Conservation (phyloP, 164 flowering plant genomes). For the Magnolia sinica region DNA sequence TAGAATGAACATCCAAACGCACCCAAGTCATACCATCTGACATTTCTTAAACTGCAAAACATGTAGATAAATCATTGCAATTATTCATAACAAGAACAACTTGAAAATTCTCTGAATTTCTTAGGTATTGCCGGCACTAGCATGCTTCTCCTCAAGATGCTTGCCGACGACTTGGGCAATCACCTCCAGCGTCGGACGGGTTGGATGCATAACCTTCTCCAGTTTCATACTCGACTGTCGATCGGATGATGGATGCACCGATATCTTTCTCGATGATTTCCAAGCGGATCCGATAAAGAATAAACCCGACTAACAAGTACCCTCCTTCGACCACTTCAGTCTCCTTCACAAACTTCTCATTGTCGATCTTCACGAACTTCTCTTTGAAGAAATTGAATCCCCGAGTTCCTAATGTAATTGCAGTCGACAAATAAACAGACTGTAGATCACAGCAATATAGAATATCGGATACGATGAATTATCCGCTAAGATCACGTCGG, state of each 20-base stretch:
- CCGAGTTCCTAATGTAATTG: neutral
- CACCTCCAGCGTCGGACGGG: neutral
- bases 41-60: too few relatives aligned
- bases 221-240: neutral
- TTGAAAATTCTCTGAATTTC: too few relatives aligned
- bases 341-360: conserved; percentile 30
- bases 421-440: neutral
- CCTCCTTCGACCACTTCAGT: conserved; percentile 37
- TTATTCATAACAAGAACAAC: too few relatives aligned
- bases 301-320: conserved; percentile 27
- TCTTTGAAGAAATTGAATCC: conserved; percentile 22
- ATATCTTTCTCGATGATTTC: conserved; percentile 26
- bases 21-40: too few relatives aligned
- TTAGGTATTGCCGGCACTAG: neutral
- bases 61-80: too few relatives aligned
- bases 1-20: too few relatives aligned
- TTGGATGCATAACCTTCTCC: neutral
- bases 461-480: too few relatives aligned
- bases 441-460: too few relatives aligned
- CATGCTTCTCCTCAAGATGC: neutral
- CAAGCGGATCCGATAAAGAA: conserved; percentile 19
- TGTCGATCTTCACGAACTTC: conserved; percentile 35
- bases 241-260: neutral
- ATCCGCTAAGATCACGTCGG: too few relatives aligned
- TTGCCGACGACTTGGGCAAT: neutral